A percentile compares a stretch with the other conserved stretches of the same genome.
phyloP scores from a whole-genome alignment of 73 alveolate species.

The Tetrahymena elliotti region DNA sequence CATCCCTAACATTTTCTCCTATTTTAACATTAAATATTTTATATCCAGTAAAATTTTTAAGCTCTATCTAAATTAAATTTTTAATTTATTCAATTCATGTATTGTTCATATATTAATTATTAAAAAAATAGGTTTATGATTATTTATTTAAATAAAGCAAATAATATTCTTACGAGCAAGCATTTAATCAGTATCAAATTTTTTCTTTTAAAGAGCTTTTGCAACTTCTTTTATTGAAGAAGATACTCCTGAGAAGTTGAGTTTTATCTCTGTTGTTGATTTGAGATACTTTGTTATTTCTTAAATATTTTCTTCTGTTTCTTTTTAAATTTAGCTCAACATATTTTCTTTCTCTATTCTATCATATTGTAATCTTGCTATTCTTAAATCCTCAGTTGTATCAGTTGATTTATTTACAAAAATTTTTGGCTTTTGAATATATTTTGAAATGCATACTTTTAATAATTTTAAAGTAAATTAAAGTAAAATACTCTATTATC shows the following conservation, averaged over 20 bases:
- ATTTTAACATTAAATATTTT: neutral
- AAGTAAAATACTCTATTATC: neutral
- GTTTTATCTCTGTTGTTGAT: neutral
- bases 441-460: neutral
- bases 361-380: neutral
- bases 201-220: neutral
- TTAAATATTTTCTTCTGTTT: neutral
- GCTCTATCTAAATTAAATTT: no score
- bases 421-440: neutral
- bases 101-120: neutral
- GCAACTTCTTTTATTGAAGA: neutral
- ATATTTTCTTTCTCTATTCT: neutral
- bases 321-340: neutral
- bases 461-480: neutral
- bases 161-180: neutral
- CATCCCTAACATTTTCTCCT: neutral
- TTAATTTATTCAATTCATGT: no score
- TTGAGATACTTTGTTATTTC: neutral
- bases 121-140: neutral
- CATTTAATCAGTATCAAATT: neutral
- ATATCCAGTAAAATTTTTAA: neutral
- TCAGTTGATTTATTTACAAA: neutral
- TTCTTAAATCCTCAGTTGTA: neutral
- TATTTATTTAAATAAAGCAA: neutral
- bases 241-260: neutral